A percentile compares a stretch with the other conserved stretches of the same genome.
phyloP scores from a whole-genome alignment of 2,329 filamentous ascomycete genomes.

The Xylaria sp. region DNA sequence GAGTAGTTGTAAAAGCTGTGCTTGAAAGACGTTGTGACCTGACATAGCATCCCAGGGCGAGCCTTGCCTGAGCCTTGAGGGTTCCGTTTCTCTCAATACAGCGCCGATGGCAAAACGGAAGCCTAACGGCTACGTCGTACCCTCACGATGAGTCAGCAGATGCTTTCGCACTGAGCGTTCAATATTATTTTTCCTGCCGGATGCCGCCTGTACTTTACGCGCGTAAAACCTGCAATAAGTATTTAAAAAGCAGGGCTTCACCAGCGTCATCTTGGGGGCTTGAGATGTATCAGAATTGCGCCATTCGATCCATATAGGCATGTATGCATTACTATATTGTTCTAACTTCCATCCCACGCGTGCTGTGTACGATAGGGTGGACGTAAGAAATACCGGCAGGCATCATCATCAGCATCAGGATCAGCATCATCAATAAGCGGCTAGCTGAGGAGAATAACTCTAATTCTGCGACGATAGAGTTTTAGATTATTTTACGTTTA shows the following conservation, averaged over 20 bases:
- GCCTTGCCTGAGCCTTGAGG: too few relatives aligned
- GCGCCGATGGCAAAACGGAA: too few relatives aligned
- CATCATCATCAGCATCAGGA: not conserved
- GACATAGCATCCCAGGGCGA: too few relatives aligned
- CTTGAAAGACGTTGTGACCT: too few relatives aligned
- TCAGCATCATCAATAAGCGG: not conserved
- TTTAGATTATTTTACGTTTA: not conserved
- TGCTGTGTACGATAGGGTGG: not conserved
- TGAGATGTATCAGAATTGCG: slow-evolving; percentile 8
- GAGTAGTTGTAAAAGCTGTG: too few relatives aligned
- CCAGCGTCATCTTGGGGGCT: not conserved
- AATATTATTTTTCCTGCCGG: slow-evolving; percentile 5
- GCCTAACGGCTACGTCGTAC: too few relatives aligned
- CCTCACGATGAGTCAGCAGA: too few relatives aligned
- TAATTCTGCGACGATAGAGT: not conserved
- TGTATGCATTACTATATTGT: not conserved
- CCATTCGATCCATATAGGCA: not conserved
- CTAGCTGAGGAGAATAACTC: not conserved
- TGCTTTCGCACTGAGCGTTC: not conserved
- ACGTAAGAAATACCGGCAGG: not conserved
- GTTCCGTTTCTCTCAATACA: too few relatives aligned
- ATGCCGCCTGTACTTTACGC: not conserved
- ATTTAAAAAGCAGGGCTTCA: not conserved
- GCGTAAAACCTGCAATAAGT: slow-evolving; percentile 1
- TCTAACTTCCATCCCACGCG: not conserved